These are phyloP conservation scores for Novymonas esmeraldas DNA, from an alignment of 208 protist genomes.

Conservation along the genomic window DNA sequence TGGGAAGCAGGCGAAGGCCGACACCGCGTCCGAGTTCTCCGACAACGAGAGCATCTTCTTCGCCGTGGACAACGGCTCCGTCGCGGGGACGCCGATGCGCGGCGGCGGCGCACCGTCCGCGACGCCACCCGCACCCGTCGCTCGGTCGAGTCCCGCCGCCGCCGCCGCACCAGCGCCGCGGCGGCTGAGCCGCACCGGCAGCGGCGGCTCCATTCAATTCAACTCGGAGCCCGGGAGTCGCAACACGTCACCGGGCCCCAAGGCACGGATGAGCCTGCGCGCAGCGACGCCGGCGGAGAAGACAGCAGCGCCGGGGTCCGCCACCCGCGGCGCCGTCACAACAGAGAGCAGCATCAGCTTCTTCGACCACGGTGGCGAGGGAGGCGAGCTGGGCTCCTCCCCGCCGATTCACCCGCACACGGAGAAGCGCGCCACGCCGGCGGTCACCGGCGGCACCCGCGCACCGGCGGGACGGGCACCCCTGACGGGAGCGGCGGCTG, in stretches of 20 bases:
- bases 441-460: background rate
- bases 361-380: conserved; percentile 24
- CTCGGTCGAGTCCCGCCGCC: background rate
- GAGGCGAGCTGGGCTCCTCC: background rate
- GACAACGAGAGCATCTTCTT: conserved; percentile 40
- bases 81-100: conserved; percentile 5
- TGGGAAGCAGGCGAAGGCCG: background rate
- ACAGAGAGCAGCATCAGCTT: conserved; percentile 41
- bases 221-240: conserved; percentile 24
- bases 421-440: background rate
- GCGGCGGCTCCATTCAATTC: conserved; percentile 26
- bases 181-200: conserved; percentile 5
- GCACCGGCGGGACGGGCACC: background rate
- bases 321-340: background rate
- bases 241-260: background rate
- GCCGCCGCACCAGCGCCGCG: background rate
- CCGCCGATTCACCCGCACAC: background rate
- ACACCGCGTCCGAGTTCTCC: conserved; percentile 16
- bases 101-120: background rate
- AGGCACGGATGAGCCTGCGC: background rate
- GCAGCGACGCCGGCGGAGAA: conserved; percentile 16
- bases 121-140: background rate
- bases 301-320: background rate
- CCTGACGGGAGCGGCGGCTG: background rate
- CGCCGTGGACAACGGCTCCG: conserved; percentile 14